phyloP scores from a whole-genome alignment of 2,329 filamentous ascomycete genomes.

The Venturia pyrina region DNA sequence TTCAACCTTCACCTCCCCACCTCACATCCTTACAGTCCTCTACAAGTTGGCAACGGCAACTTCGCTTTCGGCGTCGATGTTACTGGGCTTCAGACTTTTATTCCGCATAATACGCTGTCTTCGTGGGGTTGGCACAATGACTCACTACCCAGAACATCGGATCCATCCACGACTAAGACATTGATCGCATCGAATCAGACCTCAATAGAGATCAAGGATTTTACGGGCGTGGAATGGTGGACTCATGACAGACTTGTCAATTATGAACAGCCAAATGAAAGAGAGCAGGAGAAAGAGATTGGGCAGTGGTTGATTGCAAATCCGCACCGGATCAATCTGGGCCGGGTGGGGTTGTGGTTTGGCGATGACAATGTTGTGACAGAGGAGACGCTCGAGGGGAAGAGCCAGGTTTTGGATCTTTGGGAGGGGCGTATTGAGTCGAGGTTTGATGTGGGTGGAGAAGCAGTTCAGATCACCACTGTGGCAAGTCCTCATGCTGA shows the following conservation, averaged over 20 bases:
- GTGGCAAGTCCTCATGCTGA: neutral
- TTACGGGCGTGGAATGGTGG: neutral
- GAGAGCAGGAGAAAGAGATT: slow-evolving; percentile 28
- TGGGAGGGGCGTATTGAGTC: neutral
- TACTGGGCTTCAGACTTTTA: slow-evolving; percentile 36
- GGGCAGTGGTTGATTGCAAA: slow-evolving; percentile 47
- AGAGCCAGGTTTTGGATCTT: neutral
- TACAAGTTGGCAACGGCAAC: slow-evolving; percentile 41
- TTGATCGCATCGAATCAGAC: neutral
- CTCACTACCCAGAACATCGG: slow-evolving; percentile 28
- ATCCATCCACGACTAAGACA: neutral
- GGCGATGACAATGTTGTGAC: slow-evolving; percentile 27
- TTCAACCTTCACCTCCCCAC: neutral
- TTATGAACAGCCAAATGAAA: slow-evolving; percentile 21
- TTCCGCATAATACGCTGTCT: slow-evolving; percentile 32
- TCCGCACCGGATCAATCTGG: slow-evolving; percentile 43
- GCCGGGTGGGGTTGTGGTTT: slow-evolving; percentile 39
- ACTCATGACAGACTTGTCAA: neutral
- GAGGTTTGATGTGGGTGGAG: neutral
- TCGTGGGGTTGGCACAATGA: slow-evolving; percentile 39
- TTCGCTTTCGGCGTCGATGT: slow-evolving; percentile 39
- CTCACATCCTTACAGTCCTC: neutral
- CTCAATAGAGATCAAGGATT: neutral
- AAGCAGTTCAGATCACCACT: neutral
- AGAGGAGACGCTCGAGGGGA: slow-evolving; percentile 14